phyloP scores from a whole-genome alignment of 768 basidiomycete species.

The Kwoniella pini region DNA sequence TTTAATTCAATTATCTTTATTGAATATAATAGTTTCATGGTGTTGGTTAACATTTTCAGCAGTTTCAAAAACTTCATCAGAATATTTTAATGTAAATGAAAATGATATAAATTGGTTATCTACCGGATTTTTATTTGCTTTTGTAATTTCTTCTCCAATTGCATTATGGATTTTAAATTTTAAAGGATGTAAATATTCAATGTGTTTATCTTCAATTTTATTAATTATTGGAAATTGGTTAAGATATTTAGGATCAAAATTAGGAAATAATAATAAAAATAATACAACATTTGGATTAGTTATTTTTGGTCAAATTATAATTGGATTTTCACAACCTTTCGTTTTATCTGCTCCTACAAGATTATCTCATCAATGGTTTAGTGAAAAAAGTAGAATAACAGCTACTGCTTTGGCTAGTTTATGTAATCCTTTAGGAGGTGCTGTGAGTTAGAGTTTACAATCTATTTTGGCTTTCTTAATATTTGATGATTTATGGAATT shows the following conservation, averaged over 20 bases:
- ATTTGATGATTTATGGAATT: not conserved
- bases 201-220: not conserved
- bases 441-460: constrained; percentile 13
- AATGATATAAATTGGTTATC: constrained; percentile 13
- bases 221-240: constrained; percentile 15
- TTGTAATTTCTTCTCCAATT: constrained; percentile 6
- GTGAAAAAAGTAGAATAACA: constrained; percentile 5
- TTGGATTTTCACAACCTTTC: constrained; percentile 10
- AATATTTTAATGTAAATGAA: constrained; percentile 5
- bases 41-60: constrained; percentile 17
- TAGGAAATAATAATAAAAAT: not conserved
- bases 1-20: constrained; percentile 1
- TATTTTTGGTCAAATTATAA: constrained; percentile 6
- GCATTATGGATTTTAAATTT: constrained; percentile 4
- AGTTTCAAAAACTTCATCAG: constrained; percentile 6
- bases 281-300: constrained; percentile 4
- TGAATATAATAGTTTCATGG: constrained; percentile 22
- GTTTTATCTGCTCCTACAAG: constrained; percentile 11
- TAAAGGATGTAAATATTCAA: constrained; percentile 3
- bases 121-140: constrained; percentile 19
- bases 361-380: constrained; percentile 10
- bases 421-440: constrained; percentile 14
- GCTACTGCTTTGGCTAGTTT: constrained; percentile 12
- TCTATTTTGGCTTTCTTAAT: too few species aligned
- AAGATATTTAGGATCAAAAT: constrained; percentile 2